Base-by-base conservation (phyloP, 2,329 filamentous ascomycete genomes). In the Pseudogymnoascus sp. region DNA sequence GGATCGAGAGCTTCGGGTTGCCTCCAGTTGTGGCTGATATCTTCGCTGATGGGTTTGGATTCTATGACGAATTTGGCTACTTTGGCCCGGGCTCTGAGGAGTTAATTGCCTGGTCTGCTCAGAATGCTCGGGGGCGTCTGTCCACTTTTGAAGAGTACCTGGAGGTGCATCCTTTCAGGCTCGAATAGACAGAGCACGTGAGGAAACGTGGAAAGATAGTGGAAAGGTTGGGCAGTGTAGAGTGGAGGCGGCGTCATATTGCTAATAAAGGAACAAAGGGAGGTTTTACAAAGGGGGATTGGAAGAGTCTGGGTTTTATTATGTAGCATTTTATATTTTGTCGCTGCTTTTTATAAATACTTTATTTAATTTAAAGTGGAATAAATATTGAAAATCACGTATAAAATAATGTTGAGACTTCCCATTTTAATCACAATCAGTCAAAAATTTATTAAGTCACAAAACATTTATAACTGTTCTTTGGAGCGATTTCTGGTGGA, bases 71-170 rank as follows among this genome's bases (percentile, higher is more conserved):
- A 58, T 72, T 69, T 64, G 74, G 73, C 5, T 75, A 75, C 61
- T 76, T 65, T 64, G 74, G 74, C 2, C 65, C 68, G 3, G 68
- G 67, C 28, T 66, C 66, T 20, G 67, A 71, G 65, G 61, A 70
- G 37, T 60, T 67, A 64, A 69, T 75, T 38, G 63, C 63, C 39
- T 71, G 70, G 71, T 67, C 70, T 59, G 65, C 59, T 18, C 63
- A 66, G 41, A 64, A 71, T 58, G 70, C 68, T 2, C 60, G 69
- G 14, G 72, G 71, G 0, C 69, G 63, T 62, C 59, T 73, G 38
- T 64, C 69, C 2, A 70, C 65, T 4, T 65, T 76, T 37, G 73
- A 74, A 39, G 73, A 75, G 67, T 75, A 65, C 60, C 66, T 75
- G 28, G 61, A 67, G 65, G 63, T 30, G 39, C 62, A 72, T 66